Base-by-base conservation (phyloP, 2,329 filamentous ascomycete genomes). In the Canariomyces notabilis region DNA sequence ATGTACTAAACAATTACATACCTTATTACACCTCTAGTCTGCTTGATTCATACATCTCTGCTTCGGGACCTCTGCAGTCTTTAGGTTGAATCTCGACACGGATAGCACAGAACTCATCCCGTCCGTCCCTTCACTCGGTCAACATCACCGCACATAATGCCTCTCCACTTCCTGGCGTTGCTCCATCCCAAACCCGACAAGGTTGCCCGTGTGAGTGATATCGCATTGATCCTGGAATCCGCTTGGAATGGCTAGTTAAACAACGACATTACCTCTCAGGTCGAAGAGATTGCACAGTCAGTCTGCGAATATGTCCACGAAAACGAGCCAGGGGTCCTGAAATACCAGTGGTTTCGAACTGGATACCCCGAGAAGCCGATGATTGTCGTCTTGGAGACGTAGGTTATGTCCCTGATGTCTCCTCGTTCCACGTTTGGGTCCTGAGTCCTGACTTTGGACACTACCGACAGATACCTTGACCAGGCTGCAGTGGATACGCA, bases 261-360 rank as follows among this genome's bases (percentile, higher is more conserved):
- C 19, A 16, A 4, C 26, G 4, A 9, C 26, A 8, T 29, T n/a
- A 15, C 22, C 4, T 2, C 14, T 18, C 37, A 55, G 52, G 40
- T 49, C 18, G 46, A 55, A 20, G 52, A 55, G 31, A 40, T 55
- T 15, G 23, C 42, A 8, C 37, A 47, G 26, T 35, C 31, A 1
- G n/a, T 48, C 7, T 37, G 36, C 40, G 43, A 53, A 1, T 42
- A 50, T 19, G 50, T 55, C 29, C 45, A 49, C 36, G 45, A 48
- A 16, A 52, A 53, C 23, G 52, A 55, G 34, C 48, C 52, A 11
- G 50, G 45, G 5, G 44, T 49, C 4, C 19, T 55, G 34, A 41
- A 50, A 37, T 55, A 55, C 40, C 40, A 51, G 20, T 55, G 52
- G 52, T 55, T 52, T 20, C 29, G 31, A 5, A 42, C 40, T 14